Percentiles rank a stretch among this genome's conserved stretches.
Evolutionary conservation across 371 early-diverging fungal species (phyloP).

Genomic region (Aphelidium insulamus): DNA sequence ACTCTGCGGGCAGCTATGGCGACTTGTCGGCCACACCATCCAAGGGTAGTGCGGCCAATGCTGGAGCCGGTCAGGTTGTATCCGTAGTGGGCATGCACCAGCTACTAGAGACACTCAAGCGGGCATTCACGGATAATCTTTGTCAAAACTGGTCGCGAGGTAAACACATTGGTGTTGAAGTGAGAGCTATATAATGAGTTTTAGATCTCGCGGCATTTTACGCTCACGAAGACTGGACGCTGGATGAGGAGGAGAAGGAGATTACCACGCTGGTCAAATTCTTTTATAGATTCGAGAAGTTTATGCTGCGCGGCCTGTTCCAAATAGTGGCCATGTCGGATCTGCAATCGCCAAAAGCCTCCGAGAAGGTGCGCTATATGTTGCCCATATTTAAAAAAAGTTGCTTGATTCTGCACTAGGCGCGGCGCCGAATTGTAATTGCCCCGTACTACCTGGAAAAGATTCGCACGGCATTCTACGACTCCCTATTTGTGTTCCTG

Average conservation of each 20-base stretch:
- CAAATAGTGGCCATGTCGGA: conserved; percentile 2
- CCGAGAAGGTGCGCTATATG: neutral
- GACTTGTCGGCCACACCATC: too few species aligned
- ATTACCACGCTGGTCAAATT: conserved; percentile 25
- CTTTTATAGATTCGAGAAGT: conserved; percentile 45
- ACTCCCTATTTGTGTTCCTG: conserved; percentile 33
- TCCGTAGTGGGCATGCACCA: too few species aligned
- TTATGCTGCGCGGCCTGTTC: conserved; percentile 23
- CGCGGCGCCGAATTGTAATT: conserved; percentile 5
- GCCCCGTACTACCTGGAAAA: conserved; percentile 19
- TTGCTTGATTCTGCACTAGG: conserved; percentile 5
- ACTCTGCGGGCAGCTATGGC: too few species aligned
- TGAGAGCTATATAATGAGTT: conserved; percentile 10
- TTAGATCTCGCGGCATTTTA: conserved; percentile 54
- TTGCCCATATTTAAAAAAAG: neutral
- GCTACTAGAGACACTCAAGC: too few species aligned
- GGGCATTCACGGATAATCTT: too few species aligned
- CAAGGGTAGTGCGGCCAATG: too few species aligned
- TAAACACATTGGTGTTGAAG: conserved; percentile 1
- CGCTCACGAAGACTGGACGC: conserved; percentile 62
- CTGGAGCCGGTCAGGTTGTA: too few species aligned
- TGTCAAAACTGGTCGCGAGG: conserved; percentile 32
- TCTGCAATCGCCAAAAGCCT: neutral
- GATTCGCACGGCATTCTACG: conserved; percentile 32
- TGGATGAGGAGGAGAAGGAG: conserved; percentile 44